These are phyloP conservation scores for Rhododendron ferrugineum DNA, from an alignment of 148 eudicot genomes.

Conservation along the genomic window DNA sequence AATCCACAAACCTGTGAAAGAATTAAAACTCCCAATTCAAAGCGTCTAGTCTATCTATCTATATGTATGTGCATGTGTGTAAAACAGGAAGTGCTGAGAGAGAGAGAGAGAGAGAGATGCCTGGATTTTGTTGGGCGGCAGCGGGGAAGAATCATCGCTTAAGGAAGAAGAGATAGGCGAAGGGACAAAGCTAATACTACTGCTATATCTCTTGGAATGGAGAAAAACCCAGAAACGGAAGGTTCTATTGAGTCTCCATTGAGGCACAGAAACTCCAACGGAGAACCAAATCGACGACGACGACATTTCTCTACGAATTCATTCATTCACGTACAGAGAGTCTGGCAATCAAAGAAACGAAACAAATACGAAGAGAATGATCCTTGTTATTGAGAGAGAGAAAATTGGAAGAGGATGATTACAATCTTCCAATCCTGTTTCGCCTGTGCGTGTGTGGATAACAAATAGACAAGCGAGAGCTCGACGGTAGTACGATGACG, in stretches of 20 bases:
- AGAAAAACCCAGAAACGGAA: constrained; percentile 17
- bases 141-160: constrained; percentile 31
- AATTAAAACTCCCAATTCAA: too few species aligned
- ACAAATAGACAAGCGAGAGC: too few species aligned
- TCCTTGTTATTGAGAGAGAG: too few species aligned
- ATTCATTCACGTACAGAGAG: not conserved
- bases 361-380: not conserved
- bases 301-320: constrained; percentile 29
- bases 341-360: not conserved
- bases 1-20: too few species aligned
- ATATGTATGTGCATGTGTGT: not conserved
- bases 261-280: constrained; percentile 33
- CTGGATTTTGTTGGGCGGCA: constrained; percentile 35
- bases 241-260: constrained; percentile 25
- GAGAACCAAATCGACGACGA: constrained; percentile 27
- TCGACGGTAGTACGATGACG: too few species aligned
- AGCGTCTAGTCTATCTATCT: too few species aligned
- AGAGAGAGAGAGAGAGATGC: constrained; percentile 14
- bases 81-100: not conserved
- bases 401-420: too few species aligned
- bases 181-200: constrained; percentile 10
- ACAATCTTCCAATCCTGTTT: too few species aligned
- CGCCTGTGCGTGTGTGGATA: too few species aligned
- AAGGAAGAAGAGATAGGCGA: constrained; percentile 25
- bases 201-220: constrained; percentile 11